Evolutionary conservation across 495 filamentous ascomycete species (phyloP).

Genomic region (Copromyces sp.): DNA sequence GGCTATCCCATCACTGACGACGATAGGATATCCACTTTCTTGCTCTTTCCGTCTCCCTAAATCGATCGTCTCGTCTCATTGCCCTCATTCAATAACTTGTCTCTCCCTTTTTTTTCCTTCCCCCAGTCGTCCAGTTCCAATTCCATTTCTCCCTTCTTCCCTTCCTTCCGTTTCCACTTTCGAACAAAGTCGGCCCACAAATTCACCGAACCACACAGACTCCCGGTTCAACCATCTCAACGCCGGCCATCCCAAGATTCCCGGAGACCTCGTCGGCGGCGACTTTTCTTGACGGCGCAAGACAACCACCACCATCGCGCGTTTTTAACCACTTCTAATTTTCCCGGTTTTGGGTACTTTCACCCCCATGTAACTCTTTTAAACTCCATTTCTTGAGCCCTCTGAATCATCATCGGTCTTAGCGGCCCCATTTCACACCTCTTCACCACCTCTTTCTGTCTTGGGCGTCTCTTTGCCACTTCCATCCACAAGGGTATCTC

Average conservation of each 20-base stretch:
- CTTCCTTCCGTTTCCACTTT: conserved; percentile 2
- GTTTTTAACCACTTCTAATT: background rate
- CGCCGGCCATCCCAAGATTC: background rate
- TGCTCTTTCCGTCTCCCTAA: background rate
- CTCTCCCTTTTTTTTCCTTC: background rate
- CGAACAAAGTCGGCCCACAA: background rate
- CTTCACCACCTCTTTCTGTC: background rate
- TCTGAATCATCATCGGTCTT: background rate
- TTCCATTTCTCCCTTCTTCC: conserved; percentile 1
- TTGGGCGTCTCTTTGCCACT: background rate
- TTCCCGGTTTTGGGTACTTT: background rate
- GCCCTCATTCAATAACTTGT: background rate
- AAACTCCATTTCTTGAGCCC: background rate
- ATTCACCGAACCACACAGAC: background rate
- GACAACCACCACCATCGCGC: background rate
- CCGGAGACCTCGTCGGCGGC: background rate
- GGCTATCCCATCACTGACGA: background rate
- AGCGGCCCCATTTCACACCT: background rate
- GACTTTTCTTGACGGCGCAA: background rate
- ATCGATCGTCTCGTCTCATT: background rate
- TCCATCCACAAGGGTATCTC: background rate
- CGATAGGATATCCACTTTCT: background rate
- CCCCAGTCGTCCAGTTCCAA: conserved; percentile 8
- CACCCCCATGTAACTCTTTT: background rate
- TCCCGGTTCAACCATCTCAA: background rate